Conservation (phyloP, 352 stramenopile genomes). For the Phytophthora citricola region DNA sequence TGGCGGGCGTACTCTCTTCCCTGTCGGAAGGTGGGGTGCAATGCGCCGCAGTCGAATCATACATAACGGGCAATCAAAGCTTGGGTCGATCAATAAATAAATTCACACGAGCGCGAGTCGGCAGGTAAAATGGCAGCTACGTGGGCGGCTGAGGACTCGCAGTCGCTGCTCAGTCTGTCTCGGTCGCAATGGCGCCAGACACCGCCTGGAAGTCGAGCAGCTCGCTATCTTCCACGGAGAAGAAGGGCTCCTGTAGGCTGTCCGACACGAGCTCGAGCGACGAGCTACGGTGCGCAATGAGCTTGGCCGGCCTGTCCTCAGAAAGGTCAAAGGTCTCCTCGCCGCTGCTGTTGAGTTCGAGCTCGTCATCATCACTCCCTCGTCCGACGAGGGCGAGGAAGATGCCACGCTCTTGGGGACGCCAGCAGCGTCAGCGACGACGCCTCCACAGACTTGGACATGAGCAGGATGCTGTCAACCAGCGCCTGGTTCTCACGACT, state of each 20-base stretch:
- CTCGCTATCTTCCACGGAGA: slow-evolving; percentile 70
- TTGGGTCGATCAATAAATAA: slow-evolving; percentile 56
- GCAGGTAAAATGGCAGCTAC: slow-evolving; percentile 18
- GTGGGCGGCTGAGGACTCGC: slow-evolving; percentile 2
- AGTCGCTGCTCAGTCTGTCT: slow-evolving; percentile 33
- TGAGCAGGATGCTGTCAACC: slow-evolving; percentile 80
- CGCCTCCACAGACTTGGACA: slow-evolving; percentile 75
- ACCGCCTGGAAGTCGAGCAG: slow-evolving; percentile 66
- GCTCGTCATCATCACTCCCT: slow-evolving; percentile 54
- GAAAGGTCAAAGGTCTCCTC: slow-evolving; percentile 49
- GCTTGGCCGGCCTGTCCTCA: slow-evolving; percentile 37
- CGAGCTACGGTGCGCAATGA: slow-evolving; percentile 37
- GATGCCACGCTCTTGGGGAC: slow-evolving; percentile 71
- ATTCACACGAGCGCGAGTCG: slow-evolving; percentile 35
- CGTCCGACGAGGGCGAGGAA: slow-evolving; percentile 52
- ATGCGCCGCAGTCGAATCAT: slow-evolving; percentile 39
- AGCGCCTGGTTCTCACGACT: slow-evolving; percentile 72
- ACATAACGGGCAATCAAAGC: slow-evolving; percentile 49
- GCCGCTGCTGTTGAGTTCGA: slow-evolving; percentile 36
- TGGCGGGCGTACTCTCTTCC: slow-evolving; percentile 20
- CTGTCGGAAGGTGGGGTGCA: slow-evolving; percentile 8
- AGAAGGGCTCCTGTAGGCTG: slow-evolving; percentile 77
- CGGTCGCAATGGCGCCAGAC: slow-evolving; percentile 20
- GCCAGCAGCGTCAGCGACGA: slow-evolving; percentile 53
- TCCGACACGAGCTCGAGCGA: slow-evolving; percentile 78